Conservation (phyloP, 371 early-diverging fungal genomes). For the Apophysomyces sp. region DNA sequence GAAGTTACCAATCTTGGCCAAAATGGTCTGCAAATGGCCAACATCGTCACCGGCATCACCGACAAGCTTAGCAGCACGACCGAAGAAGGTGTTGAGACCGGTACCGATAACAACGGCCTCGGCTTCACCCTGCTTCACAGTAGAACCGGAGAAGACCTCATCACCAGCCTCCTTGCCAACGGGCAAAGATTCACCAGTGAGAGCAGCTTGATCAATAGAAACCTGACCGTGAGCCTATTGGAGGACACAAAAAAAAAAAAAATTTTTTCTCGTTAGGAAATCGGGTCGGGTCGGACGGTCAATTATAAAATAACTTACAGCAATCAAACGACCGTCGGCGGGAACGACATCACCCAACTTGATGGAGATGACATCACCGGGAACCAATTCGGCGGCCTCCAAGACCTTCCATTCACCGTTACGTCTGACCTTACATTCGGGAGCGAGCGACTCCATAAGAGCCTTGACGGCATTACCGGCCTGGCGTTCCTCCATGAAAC, state of each 20-base stretch:
- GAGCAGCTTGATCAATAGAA: conserved; percentile 71
- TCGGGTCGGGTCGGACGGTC: background rate
- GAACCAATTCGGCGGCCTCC: conserved; percentile 56
- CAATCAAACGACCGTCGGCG: conserved; percentile 63
- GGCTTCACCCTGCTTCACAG: conserved; percentile 90
- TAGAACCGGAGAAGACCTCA: conserved; percentile 70
- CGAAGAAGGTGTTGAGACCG: conserved; percentile 83
- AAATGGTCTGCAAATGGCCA: conserved; percentile 80
- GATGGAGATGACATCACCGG: conserved; percentile 69
- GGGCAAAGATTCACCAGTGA: conserved; percentile 79
- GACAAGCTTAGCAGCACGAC: conserved; percentile 80
- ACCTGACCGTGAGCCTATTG: conserved; percentile 45
- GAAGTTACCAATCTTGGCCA: conserved; percentile 88
- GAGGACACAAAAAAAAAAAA: conserved; percentile 7
- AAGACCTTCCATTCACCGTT: conserved; percentile 51
- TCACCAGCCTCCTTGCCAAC: conserved; percentile 67
- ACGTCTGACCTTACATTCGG: conserved; percentile 65
- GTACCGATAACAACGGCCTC: conserved; percentile 80
- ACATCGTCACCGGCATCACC: conserved; percentile 73
- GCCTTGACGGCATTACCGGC: conserved; percentile 73
- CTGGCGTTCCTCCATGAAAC: conserved; percentile 77
- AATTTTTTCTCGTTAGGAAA: conserved; percentile 6
- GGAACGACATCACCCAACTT: conserved; percentile 76
- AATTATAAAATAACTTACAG: conserved; percentile 16
- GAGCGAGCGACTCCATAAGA: conserved; percentile 67